Base-by-base conservation (phyloP, 2,329 filamentous ascomycete species). In the Fusarium pilosicola region DNA sequence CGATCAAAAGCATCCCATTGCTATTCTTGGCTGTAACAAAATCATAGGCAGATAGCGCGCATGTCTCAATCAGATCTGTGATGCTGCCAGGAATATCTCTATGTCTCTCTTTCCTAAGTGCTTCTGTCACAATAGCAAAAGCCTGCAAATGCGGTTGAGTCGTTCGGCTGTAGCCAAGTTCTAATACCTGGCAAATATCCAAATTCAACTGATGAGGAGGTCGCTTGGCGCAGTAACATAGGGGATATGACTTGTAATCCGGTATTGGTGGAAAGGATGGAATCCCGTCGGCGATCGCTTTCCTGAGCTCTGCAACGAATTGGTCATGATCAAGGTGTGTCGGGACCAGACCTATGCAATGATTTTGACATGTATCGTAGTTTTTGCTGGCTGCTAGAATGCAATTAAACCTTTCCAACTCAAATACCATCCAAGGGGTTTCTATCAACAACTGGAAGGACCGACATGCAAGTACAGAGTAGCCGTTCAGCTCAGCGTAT, bases 351-450 rank as follows among this genome's bases (percentile, higher is more conserved):
- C 13, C 3, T 1, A 39, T 9, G 14, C 64, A 67, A 22, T 6
- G 22, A 5, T 51, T 34, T 3, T 7, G 18, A 10, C 64, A 65
- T 1, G 2, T 2, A 5, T 14, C 11, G 18, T 67, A 45, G 1
- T 46, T 30, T 6, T 56, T 63, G 8, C 11, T 17, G 6, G 6
- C 32, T n/a, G 39, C 38, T 17, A 67, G 4, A n/a, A 58, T 12
- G 12, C 45, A 48, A 17, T 17, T 24, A 0, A 4, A 0, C 3
- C 4, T 7, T 24, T 17, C 41, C 3, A 44, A 17, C n/a, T 10
- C 4, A 22, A 6, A 0, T 12, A 22, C 0, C 7, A 2, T 6
- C 26, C 26, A 15, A 30, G 45, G 20, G 2, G 0, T 0, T 22
- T 12, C 13, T 17, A 38, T 5, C 4, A 65, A 15, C 0, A 22